A percentile compares a stretch with the other conserved stretches of the same genome.
These are phyloP conservation scores for Comarum palustre DNA, from an alignment of 306 rosid species.

Conservation along the genomic window DNA sequence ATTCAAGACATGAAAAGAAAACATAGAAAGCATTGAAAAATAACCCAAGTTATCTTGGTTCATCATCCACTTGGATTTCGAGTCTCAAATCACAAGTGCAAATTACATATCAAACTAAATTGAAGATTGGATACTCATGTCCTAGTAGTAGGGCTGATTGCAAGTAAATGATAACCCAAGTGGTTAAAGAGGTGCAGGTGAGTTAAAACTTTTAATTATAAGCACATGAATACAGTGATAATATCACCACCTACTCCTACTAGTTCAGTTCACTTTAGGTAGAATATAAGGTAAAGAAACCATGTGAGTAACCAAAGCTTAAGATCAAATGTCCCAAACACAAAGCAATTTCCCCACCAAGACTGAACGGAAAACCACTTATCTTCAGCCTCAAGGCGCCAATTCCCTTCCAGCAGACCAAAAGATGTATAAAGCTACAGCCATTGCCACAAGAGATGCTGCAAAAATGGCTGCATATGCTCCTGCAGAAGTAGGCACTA, in stretches of 20 bases:
- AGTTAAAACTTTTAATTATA: conserved; percentile 36
- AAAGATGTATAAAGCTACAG: conserved; percentile 38
- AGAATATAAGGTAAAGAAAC: conserved; percentile 36
- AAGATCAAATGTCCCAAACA: conserved; percentile 39
- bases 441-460: conserved; percentile 23
- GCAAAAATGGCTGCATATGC: conserved; percentile 36
- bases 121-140: background rate
- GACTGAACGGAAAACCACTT: conserved; percentile 35
- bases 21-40: conserved; percentile 25
- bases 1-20: conserved; percentile 32
- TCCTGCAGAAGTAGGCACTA: conserved; percentile 57
- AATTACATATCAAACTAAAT: background rate
- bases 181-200: conserved; percentile 29
- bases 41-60: conserved; percentile 10
- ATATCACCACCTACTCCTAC: conserved; percentile 38
- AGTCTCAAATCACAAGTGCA: background rate
- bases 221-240: conserved; percentile 52
- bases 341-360: conserved; percentile 34
- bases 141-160: conserved; percentile 19
- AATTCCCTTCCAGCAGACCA: conserved; percentile 34
- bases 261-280: conserved; percentile 32
- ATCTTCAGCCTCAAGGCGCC: conserved; percentile 42
- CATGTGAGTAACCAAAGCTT: conserved; percentile 32
- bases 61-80: background rate
- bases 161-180: conserved; percentile 24